A percentile compares a stretch with the other conserved stretches of the same genome.
Evolutionary conservation across 2,329 filamentous ascomycete genomes (phyloP).

Genomic region (Eurotiales sp.): DNA sequence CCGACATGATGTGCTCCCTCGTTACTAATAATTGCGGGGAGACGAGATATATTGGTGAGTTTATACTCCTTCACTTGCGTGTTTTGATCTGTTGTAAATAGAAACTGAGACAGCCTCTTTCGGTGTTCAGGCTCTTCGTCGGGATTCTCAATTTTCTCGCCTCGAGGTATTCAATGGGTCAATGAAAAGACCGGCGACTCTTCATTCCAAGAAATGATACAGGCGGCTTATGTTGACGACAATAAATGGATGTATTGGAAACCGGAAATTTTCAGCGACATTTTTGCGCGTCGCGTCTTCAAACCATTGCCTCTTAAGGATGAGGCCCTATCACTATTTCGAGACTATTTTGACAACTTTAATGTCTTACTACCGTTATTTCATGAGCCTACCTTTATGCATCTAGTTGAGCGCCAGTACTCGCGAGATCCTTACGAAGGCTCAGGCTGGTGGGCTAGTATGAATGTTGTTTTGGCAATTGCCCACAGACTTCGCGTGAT

Average conservation of each 20-base stretch:
- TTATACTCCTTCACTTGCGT: constrained; percentile 19
- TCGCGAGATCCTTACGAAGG: constrained; percentile 88
- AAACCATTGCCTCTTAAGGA: constrained; percentile 76
- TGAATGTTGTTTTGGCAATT: constrained; percentile 92
- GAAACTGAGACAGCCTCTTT: not conserved
- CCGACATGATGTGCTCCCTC: constrained; percentile 98
- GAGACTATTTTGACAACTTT: constrained; percentile 97
- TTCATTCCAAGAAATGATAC: constrained; percentile 93
- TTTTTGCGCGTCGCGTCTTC: constrained; percentile 83
- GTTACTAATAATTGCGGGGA: constrained; percentile 94
- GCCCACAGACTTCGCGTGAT: constrained; percentile 88
- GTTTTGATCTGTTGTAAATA: not conserved
- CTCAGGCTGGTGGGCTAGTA: constrained; percentile 96
- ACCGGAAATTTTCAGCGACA: constrained; percentile 90
- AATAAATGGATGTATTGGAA: constrained; percentile 98
- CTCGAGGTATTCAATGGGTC: constrained; percentile 97
- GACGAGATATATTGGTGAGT: constrained; percentile 84
- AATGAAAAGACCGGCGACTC: constrained; percentile 96
- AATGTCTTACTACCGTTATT: constrained; percentile 98
- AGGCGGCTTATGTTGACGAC: constrained; percentile 82
- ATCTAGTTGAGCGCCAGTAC: constrained; percentile 90
- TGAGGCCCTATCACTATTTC: constrained; percentile 83
- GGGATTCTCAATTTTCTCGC: constrained; percentile 97
- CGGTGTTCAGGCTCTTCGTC: constrained; percentile 73
- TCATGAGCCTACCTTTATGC: constrained; percentile 98